Evolutionary conservation across 805 yeast species (phyloP).

Genomic region (Teunomyces funiuensis): DNA sequence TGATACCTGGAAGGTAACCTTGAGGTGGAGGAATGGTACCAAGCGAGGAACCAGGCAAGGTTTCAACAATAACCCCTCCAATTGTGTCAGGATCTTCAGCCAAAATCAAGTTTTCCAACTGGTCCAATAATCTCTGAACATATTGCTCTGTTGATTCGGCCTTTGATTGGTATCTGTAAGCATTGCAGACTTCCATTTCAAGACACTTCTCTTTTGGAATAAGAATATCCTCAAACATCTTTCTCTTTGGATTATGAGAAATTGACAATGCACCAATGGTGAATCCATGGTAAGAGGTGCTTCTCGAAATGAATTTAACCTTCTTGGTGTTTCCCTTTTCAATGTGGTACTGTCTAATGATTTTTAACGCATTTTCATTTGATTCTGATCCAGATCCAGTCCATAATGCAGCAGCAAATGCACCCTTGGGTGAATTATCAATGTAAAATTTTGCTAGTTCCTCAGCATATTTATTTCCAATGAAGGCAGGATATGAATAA

Average conservation of each 20-base stretch:
- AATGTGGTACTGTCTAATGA: conserved; percentile 24
- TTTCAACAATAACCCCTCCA: conserved; percentile 26
- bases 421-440: conserved; percentile 43
- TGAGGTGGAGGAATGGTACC: conserved; percentile 30
- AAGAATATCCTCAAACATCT: conserved; percentile 22
- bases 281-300: conserved; percentile 30
- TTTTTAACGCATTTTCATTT: conserved; percentile 29
- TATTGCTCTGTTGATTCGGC: conserved; percentile 23
- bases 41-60: conserved; percentile 28
- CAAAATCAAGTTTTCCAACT: conserved; percentile 23
- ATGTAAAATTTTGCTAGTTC: conserved; percentile 25
- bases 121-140: conserved; percentile 19
- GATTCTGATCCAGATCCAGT: conserved; percentile 34
- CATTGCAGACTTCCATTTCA: conserved; percentile 23
- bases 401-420: conserved; percentile 43
- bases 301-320: conserved; percentile 24
- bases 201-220: conserved; percentile 17
- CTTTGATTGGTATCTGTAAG: conserved; percentile 29
- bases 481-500: conserved; percentile 25
- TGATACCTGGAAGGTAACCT: conserved; percentile 29
- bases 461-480: conserved; percentile 25
- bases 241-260: conserved; percentile 18
- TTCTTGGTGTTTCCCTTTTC: conserved; percentile 25
- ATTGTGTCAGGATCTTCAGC: conserved; percentile 29
- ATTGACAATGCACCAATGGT: conserved; percentile 27